Base-by-base conservation (phyloP, 140 eudicot species). In the Stevia rebaudiana region DNA sequence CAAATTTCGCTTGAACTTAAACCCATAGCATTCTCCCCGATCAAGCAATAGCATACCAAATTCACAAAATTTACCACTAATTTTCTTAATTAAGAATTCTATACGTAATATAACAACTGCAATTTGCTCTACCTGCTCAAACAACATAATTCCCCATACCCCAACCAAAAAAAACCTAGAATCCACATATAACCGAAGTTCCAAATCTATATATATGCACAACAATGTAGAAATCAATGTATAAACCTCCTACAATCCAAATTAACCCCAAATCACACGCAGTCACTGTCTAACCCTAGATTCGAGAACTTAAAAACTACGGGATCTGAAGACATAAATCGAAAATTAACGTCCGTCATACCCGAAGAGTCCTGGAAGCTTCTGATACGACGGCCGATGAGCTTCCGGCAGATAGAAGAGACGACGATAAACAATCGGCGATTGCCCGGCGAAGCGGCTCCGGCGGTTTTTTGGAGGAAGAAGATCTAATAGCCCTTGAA, bases 391-490 rank as follows among this genome's bases (percentile, higher is more conserved):
- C 56, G 56, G 86, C 71, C 41, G 89, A 81, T 11, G 86, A 80
- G 69, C 69, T 77, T 8, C 75, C 88, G 16, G 74, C 77, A 33
- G 94, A 66, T 0, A 80, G 75, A 49, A 85, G 72, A 18, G 95
- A 79, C 25, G 95, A 76, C 18, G 95, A 92, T 17, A 92, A 63
- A 56, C 92, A 85, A 83, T 88, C 98, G 33, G 98, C 96, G 76
- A 88, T 92, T 36, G 98, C 96, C 1, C 98, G 84, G 60, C 96
- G 95, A 13, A 92, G 95, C 9, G 98, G 96, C 90, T 92, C 98
- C 54, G 98, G 98, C 70, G 96, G 98, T 74, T 92, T 92, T 67
- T 80, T 88, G 15, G 82, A 46, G 16, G 94, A 88, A 24, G 96
- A 92, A 67, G 96, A 92, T 92, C 98, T 88, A 58, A 88, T 77